Percentiles rank a stretch among this genome's conserved stretches.
Evolutionary conservation across 805 yeast species (phyloP).

Genomic region (Candida stauntonica): DNA sequence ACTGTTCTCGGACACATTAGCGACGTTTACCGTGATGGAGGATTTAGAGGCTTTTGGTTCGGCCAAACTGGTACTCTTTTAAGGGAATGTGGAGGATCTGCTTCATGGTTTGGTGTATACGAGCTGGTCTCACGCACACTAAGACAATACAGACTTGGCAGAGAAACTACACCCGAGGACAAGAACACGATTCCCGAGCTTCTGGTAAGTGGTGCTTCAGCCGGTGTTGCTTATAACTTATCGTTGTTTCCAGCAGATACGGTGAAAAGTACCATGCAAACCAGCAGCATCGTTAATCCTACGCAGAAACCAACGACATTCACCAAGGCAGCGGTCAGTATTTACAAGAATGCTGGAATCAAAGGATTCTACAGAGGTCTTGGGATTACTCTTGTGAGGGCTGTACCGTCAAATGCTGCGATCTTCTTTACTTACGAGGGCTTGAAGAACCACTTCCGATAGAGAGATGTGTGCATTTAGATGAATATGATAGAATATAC

Average conservation of each 20-base stretch:
- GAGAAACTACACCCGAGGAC: constrained; percentile 18
- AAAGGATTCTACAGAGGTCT: constrained; percentile 77
- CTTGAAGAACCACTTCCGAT: constrained; percentile 35
- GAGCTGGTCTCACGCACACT: constrained; percentile 47
- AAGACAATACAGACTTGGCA: constrained; percentile 30
- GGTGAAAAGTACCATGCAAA: constrained; percentile 81
- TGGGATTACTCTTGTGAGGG: constrained; percentile 74
- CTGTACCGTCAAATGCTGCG: constrained; percentile 86
- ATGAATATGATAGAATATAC: no score
- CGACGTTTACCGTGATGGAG: constrained; percentile 44
- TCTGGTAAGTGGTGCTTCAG: constrained; percentile 75
- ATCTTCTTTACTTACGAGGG: constrained; percentile 79
- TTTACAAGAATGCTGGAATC: constrained; percentile 54
- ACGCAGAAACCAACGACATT: constrained; percentile 28
- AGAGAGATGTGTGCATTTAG: background rate
- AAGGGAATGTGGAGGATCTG: constrained; percentile 86
- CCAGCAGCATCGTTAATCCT: constrained; percentile 37
- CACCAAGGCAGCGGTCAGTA: constrained; percentile 34
- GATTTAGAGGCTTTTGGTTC: constrained; percentile 75
- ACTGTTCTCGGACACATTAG: constrained; percentile 36
- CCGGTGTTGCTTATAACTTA: constrained; percentile 79
- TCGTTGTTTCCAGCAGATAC: constrained; percentile 89
- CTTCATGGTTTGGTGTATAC: constrained; percentile 92
- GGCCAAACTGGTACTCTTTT: constrained; percentile 80
- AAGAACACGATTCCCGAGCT: constrained; percentile 45